Evolutionary conservation across 2,329 filamentous ascomycete genomes (phyloP).

Genomic region (Penicillium paneum): DNA sequence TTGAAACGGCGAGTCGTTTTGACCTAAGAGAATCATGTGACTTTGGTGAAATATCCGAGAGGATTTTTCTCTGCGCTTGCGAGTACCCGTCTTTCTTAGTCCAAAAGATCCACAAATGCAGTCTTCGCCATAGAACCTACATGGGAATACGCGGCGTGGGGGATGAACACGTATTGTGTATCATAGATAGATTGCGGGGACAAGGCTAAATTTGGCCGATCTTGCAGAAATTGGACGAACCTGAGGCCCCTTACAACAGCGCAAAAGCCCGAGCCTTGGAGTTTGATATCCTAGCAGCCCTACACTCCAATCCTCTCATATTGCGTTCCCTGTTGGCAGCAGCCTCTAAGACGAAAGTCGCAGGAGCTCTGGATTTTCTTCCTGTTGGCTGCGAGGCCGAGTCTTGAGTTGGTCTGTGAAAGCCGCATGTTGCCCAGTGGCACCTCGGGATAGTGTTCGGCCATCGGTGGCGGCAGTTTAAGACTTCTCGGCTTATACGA

Average conservation of each 20-base stretch:
- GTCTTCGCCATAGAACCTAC: not conserved
- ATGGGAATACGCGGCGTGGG: not conserved
- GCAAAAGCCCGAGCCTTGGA: too few relatives aligned
- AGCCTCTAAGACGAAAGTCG: too few relatives aligned
- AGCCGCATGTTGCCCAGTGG: slow-evolving; percentile 43
- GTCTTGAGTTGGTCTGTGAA: slow-evolving; percentile 41
- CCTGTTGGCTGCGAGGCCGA: slow-evolving; percentile 38
- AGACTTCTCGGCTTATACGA: slow-evolving; percentile 30
- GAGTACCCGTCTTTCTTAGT: not conserved
- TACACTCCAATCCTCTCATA: not conserved
- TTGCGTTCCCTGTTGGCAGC: not conserved
- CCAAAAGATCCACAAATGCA: not conserved
- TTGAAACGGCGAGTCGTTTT: not conserved
- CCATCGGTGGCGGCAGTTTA: slow-evolving; percentile 30
- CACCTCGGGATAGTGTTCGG: slow-evolving; percentile 44
- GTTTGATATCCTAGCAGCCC: not conserved
- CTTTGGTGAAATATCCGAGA: not conserved
- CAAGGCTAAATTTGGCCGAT: not conserved
- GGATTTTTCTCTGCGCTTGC: not conserved
- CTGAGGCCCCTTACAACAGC: not conserved
- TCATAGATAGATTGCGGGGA: not conserved
- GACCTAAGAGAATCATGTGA: not conserved
- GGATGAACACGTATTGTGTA: not conserved
- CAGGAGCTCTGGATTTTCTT: slow-evolving; percentile 24
- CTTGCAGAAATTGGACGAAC: not conserved